Percentiles rank a stretch among this genome's conserved stretches.
phyloP scores from a whole-genome alignment of 305 asterid genomes.

The Euphrasia arctica region DNA sequence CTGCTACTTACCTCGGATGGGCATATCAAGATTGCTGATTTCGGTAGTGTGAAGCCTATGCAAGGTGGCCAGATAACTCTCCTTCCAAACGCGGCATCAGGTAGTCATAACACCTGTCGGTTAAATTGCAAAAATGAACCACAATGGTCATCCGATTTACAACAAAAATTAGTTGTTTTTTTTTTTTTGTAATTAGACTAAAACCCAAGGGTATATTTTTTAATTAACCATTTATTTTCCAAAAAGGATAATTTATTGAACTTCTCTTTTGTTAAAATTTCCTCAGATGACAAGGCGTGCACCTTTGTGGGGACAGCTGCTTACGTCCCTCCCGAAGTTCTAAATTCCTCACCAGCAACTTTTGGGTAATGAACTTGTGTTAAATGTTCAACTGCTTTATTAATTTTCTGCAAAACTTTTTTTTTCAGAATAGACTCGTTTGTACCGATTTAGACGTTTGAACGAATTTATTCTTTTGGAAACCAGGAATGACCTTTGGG shows the following conservation, averaged over 20 bases:
- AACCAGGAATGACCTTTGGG: slow-evolving; percentile 98
- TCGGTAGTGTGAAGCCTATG: slow-evolving; percentile 99
- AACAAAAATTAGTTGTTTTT: neutral
- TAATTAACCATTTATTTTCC: neutral
- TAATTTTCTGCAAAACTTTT: neutral
- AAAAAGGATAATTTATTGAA: neutral
- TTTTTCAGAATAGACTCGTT: neutral
- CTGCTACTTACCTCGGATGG: slow-evolving; percentile 91
- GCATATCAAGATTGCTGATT: slow-evolving; percentile 95
- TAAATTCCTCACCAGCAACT: slow-evolving; percentile 94
- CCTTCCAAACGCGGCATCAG: slow-evolving; percentile 98
- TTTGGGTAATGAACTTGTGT: slow-evolving; percentile 39
- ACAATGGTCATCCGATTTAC: neutral
- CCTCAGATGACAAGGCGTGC: slow-evolving; percentile 95
- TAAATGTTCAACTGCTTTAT: neutral
- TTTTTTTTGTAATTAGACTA: neutral
- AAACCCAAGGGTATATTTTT: neutral
- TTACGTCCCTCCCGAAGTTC: slow-evolving; percentile 97
- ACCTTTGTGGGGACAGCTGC: slow-evolving; percentile 99
- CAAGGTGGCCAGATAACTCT: slow-evolving; percentile 90
- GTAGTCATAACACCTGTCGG: slow-evolving; percentile 28
- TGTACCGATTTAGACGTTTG: neutral
- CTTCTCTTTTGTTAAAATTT: slow-evolving; percentile 10
- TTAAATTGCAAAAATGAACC: neutral
- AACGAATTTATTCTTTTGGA: neutral